Evolutionary conservation across 2,329 filamentous ascomycete species (phyloP), one percentile per base, ranked within the genome.

Genomic region (Pezicula neosporulosa): DNA sequence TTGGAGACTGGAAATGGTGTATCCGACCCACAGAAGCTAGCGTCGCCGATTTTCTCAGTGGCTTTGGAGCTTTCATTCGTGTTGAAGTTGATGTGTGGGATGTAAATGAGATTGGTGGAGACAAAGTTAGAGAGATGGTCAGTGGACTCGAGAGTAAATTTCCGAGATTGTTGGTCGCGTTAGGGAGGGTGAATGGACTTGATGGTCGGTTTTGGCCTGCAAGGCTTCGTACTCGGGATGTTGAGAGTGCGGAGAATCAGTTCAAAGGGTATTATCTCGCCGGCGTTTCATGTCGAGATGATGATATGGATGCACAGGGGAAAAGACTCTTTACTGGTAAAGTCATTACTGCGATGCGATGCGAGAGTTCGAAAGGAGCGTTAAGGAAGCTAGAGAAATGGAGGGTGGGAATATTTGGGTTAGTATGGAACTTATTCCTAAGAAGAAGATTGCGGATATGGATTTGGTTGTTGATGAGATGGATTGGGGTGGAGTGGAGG

Each of bases 51-150:
- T 57, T 57, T 36, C n/a, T 57, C 4, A 13, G 19, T 24, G 38
- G 21, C 6, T 56, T 48, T 39, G 46, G 51, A 16, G 55, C 53
- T 4, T 56, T 51, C 47, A 41, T 57, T 6, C 28, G 35, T 16
- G 19, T 57, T 9, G n/a, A 16, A 1, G 30, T 57, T 16, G 55
- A 57, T 47, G 38, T 52, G 4, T 57, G 55, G 55, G 53, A 53
- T 43, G 28, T 50, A 13, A 5, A 21, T 21, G 21, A 21, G 21
- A 5, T 21, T 21, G 21, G 21, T 21, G 21, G 21, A 21, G 21
- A 21, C 5, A 53, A 52, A 35, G 42, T 52, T 4, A 47, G 56
- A 30, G 49, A 52, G 19, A 41, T 53, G 13, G 35, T 57, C 24
- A 53, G 56, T 3, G 46, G 36, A 24, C 30, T 57, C 33, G 56